Base-by-base conservation (phyloP, 2,329 filamentous ascomycete genomes). In the Ophiostoma quercus region DNA sequence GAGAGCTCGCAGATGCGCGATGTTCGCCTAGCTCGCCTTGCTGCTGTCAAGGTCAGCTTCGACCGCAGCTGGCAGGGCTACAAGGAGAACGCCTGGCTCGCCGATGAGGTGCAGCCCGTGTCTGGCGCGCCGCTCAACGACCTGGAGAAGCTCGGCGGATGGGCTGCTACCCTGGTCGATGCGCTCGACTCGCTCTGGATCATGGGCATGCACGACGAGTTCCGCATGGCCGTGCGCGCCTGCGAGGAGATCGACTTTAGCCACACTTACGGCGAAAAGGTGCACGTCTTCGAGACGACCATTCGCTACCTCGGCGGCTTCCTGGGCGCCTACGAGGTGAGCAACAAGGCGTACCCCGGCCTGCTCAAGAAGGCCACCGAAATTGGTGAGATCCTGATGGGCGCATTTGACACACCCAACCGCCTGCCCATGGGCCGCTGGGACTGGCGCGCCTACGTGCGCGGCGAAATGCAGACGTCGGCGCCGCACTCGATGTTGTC, bases 101-200 rank as follows among this genome's bases (percentile, higher is more conserved):
- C 84, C 66, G 88, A 91, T 76, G 88, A 89, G 73, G 79, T 90
- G 68, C 80, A 81, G 39, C 88, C 88, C 3, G 74, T 90, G 11
- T 82, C 82, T 19, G 86, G 82, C 12, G 74, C 77, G 1, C 79
- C 77, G 67, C 82, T 82, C 63, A 83, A 89, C 74, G 84, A 85
- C 43, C 90, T 89, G 77, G 68, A 73, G 39, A 72, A 72, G 72
- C 71, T 74, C 12, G 86, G 85, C 16, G 88, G 88, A 32, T 90
- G 88, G 88, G 87, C 85, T 7, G 88, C 88, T 4, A 90, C 88
- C 6, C 79, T 90, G 70, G 87, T 90, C n/a, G 88, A 90, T 76
- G 80, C 86, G 2, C 80, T 90, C 68, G 90, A 92, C 76, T 87
- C 87, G n/a, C 80, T 92, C 16, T 91, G 89, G 88, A 89, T 92